These are phyloP conservation scores for Didymella pinodella DNA, from an alignment of 2,329 filamentous ascomycete species.

Conservation along the genomic window DNA sequence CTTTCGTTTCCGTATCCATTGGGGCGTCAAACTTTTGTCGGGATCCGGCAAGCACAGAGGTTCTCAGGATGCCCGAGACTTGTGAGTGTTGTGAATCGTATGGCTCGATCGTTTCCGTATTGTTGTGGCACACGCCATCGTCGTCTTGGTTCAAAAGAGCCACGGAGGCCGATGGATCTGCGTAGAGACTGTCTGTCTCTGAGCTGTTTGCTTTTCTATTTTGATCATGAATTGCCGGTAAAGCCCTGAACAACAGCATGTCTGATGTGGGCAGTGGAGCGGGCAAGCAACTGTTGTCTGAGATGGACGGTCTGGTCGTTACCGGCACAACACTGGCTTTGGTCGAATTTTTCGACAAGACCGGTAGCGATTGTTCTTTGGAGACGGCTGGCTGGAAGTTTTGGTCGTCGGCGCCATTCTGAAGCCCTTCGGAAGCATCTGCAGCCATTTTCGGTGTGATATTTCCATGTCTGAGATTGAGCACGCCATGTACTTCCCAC, in stretches of 20 bases:
- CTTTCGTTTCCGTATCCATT: neutral
- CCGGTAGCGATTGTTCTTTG: neutral
- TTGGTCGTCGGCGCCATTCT: neutral
- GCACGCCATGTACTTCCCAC: neutral
- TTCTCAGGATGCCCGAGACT: neutral
- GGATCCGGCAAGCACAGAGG: neutral
- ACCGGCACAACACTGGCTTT: neutral
- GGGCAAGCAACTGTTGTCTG: neutral
- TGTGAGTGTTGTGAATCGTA: neutral
- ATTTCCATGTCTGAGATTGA: neutral
- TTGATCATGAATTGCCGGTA: neutral
- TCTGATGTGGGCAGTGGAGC: neutral
- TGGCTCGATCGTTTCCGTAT: neutral
- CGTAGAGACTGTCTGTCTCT: neutral
- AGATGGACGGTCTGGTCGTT: no score
- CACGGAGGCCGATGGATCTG: neutral
- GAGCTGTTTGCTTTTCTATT: neutral
- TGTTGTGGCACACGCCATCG: neutral
- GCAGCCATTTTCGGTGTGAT: neutral
- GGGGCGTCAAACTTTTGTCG: neutral
- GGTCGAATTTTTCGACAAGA: neutral
- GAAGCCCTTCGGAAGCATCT: neutral
- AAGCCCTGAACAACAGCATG: neutral
- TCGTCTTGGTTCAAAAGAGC: neutral
- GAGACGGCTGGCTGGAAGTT: no score